phyloP scores from a whole-genome alignment of 257 asterid genomes.

The Perilla frutescens region DNA sequence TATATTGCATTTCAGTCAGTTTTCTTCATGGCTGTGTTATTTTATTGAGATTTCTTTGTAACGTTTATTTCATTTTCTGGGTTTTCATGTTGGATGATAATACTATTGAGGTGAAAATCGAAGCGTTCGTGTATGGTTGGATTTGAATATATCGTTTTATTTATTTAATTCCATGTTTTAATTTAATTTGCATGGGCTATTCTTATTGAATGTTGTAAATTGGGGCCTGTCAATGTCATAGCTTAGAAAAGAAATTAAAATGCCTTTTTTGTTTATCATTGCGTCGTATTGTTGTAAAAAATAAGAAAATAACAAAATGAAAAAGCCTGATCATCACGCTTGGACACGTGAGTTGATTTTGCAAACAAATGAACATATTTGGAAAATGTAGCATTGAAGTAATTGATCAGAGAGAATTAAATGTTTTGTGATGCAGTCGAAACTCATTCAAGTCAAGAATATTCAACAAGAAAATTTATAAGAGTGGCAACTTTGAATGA shows the following conservation, averaged over 20 bases:
- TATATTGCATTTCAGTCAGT: constrained; percentile 22
- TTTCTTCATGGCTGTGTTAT: background rate
- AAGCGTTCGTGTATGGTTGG: background rate
- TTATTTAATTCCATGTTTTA: no score
- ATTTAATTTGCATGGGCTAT: no score
- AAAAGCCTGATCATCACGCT: no score
- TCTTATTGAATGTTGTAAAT: no score
- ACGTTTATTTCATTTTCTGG: background rate
- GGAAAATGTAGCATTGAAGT: constrained; percentile 33
- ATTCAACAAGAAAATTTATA: constrained; percentile 25
- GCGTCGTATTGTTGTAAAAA: no score
- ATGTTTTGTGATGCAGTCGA: constrained; percentile 22
- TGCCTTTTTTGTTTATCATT: no score
- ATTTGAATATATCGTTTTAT: no score
- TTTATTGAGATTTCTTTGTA: background rate
- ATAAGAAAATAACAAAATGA: no score
- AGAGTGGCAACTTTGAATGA: constrained; percentile 30
- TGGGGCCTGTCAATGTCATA: no score
- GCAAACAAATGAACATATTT: background rate
- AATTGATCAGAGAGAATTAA: constrained; percentile 35
- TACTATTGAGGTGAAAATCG: background rate
- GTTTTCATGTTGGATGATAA: background rate
- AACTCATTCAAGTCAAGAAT: constrained; percentile 36
- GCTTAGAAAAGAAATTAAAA: no score
- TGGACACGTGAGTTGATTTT: background rate